Conservation (phyloP, 257 asterid species). For the Penstemon eatonii region DNA sequence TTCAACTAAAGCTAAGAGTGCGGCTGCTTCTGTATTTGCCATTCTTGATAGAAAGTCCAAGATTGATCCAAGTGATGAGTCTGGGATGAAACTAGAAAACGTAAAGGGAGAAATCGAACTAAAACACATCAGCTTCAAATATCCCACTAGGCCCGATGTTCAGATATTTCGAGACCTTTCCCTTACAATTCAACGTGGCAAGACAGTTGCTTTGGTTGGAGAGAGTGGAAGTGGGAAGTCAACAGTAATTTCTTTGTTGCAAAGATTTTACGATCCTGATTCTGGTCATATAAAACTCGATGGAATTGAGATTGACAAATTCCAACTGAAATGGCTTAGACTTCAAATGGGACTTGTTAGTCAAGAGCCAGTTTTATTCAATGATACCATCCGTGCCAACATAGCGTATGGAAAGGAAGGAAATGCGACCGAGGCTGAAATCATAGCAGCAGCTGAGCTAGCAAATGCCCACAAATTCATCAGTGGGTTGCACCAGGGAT, state of each 20-base stretch:
- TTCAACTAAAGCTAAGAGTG: conserved; percentile 74
- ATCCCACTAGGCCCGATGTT: conserved; percentile 82
- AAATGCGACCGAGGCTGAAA: conserved; percentile 75
- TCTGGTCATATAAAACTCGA: conserved; percentile 68
- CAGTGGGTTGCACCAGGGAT: conserved; percentile 74
- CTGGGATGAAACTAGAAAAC: conserved; percentile 63
- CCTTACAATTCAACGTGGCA: conserved; percentile 64
- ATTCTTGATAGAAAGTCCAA: conserved; percentile 69
- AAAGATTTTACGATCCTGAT: conserved; percentile 81
- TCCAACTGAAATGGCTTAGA: conserved; percentile 81
- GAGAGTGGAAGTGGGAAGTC: conserved; percentile 98
- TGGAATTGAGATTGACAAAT: conserved; percentile 71
- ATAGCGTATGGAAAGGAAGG: conserved; percentile 83
- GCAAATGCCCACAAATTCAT: conserved; percentile 93
- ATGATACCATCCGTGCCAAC: conserved; percentile 79
- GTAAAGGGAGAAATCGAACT: conserved; percentile 78
- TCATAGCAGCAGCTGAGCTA: conserved; percentile 70
- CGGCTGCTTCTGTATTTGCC: conserved; percentile 75
- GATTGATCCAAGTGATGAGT: conserved; percentile 74
- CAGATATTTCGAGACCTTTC: conserved; percentile 68
- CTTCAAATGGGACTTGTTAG: conserved; percentile 95
- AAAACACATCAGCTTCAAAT: conserved; percentile 67
- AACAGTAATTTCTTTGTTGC: conserved; percentile 69
- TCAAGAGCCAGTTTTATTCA: conserved; percentile 82
- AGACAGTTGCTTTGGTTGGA: conserved; percentile 89